Evolutionary conservation across 495 filamentous ascomycete species (phyloP).

Genomic region (Talaromyces nanjingensis): DNA sequence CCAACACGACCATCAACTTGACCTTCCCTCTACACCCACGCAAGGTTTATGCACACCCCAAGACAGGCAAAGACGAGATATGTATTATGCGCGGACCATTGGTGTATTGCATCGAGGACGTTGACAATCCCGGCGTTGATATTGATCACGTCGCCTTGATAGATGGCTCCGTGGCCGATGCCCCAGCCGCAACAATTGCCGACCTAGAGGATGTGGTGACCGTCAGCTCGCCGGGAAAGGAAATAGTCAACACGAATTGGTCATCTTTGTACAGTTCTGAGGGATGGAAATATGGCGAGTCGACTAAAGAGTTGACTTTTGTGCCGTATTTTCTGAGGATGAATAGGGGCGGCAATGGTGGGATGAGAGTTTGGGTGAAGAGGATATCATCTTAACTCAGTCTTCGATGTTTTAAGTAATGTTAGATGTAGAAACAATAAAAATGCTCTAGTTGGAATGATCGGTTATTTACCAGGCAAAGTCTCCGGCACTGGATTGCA

Average conservation of each 20-base stretch:
- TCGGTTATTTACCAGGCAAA: neutral
- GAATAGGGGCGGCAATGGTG: slow-evolving; percentile 44
- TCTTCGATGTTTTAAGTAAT: neutral
- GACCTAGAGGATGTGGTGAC: slow-evolving; percentile 24
- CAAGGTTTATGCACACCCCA: slow-evolving; percentile 42
- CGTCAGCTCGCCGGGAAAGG: slow-evolving; percentile 21
- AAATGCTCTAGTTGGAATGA: neutral
- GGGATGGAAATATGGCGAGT: slow-evolving; percentile 10
- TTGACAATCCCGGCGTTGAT: slow-evolving; percentile 49
- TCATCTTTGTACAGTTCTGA: slow-evolving; percentile 3
- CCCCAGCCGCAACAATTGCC: slow-evolving; percentile 22
- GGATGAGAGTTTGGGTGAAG: slow-evolving; percentile 35
- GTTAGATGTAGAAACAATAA: neutral
- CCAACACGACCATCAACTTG: slow-evolving; percentile 14
- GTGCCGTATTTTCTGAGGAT: slow-evolving; percentile 46
- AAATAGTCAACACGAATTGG: slow-evolving; percentile 12
- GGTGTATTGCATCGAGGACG: slow-evolving; percentile 52
- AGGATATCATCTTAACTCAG: neutral
- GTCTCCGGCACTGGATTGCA: no score
- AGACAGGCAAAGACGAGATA: slow-evolving; percentile 42
- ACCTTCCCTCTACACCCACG: slow-evolving; percentile 37
- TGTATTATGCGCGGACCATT: slow-evolving; percentile 48
- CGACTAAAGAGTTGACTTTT: slow-evolving; percentile 29
- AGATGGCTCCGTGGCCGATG: slow-evolving; percentile 24
- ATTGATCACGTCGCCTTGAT: slow-evolving; percentile 40